These are phyloP conservation scores for Bretziella fagacearum DNA, from an alignment of 2,329 filamentous ascomycete species.

Conservation along the genomic window DNA sequence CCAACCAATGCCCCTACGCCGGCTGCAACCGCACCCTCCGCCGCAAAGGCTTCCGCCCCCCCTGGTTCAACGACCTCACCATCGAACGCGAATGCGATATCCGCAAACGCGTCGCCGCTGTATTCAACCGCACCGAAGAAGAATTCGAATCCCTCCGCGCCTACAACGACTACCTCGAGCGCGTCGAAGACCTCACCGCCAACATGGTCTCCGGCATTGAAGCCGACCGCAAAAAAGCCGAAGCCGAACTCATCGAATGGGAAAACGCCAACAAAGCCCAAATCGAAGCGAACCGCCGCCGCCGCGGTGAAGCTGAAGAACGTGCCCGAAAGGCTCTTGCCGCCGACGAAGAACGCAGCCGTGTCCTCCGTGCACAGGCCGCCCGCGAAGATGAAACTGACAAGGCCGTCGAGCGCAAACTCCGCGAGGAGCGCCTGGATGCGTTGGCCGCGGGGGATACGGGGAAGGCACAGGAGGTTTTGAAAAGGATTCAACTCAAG, in stretches of 20 bases:
- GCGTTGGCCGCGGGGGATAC: constrained; percentile 45
- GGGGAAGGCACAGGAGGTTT: constrained; percentile 41
- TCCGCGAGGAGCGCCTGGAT: constrained; percentile 52
- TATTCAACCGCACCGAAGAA: constrained; percentile 78
- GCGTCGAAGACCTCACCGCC: constrained; percentile 77
- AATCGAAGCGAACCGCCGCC: constrained; percentile 43
- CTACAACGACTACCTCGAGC: constrained; percentile 90
- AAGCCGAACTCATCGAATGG: constrained; percentile 38
- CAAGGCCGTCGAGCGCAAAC: constrained; percentile 42
- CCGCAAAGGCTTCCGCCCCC: constrained; percentile 64
- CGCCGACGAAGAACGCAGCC: constrained; percentile 42
- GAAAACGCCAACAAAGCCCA: constrained; percentile 54
- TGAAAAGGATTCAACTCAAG: constrained; percentile 51
- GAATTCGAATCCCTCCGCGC: constrained; percentile 73
- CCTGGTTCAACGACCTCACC: constrained; percentile 76
- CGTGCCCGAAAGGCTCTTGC: constrained; percentile 42
- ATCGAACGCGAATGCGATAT: constrained; percentile 93
- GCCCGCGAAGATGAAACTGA: constrained; percentile 55
- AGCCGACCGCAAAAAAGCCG: constrained; percentile 36
- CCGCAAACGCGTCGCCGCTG: constrained; percentile 52
- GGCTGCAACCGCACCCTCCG: constrained; percentile 77
- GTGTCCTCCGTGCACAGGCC: constrained; percentile 42
- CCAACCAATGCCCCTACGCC: constrained; percentile 80
- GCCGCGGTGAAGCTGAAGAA: constrained; percentile 39
- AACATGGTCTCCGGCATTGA: constrained; percentile 64